Conservation (phyloP, 257 asterid species). For the Lycium barbarum region DNA sequence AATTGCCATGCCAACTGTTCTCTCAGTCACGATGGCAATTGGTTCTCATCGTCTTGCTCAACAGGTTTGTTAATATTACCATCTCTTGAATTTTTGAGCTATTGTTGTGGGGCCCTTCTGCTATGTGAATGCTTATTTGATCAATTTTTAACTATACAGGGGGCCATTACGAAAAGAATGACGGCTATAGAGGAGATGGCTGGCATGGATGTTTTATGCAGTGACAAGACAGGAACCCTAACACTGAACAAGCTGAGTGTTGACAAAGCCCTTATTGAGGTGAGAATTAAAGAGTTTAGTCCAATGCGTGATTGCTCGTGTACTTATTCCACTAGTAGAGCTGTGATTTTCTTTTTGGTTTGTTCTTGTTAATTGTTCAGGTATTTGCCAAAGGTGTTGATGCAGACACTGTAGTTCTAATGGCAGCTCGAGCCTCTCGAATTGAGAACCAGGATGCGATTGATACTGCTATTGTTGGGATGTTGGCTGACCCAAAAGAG, state of each 20-base stretch:
- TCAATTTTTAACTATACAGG: constrained; percentile 47
- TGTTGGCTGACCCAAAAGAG: constrained; percentile 99
- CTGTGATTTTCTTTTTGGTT: not conserved
- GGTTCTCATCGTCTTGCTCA: constrained; percentile 98
- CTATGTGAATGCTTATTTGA: constrained; percentile 23
- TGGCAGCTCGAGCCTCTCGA: constrained; percentile 96
- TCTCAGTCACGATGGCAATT: constrained; percentile 97
- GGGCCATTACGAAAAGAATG: constrained; percentile 99
- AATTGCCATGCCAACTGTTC: constrained; percentile 99
- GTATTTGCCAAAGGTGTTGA: constrained; percentile 77
- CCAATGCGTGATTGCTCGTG: not conserved
- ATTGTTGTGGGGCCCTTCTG: not conserved
- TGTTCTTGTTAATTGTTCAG: constrained; percentile 41
- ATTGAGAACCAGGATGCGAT: constrained; percentile 96
- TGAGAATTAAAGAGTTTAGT: constrained; percentile 36
- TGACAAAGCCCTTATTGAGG: constrained; percentile 94
- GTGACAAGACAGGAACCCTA: constrained; percentile 95
- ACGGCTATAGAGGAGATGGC: constrained; percentile 99
- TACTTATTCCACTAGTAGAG: not conserved
- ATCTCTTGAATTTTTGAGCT: constrained; percentile 17
- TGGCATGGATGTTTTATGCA: constrained; percentile 99
- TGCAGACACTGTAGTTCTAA: constrained; percentile 70
- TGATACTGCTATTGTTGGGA: constrained; percentile 91
- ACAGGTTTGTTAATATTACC: constrained; percentile 56
- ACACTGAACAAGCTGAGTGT: constrained; percentile 94